phyloP scores from a whole-genome alignment of 23 red algal genomes.

The Cyanidioschyzon merolae region DNA sequence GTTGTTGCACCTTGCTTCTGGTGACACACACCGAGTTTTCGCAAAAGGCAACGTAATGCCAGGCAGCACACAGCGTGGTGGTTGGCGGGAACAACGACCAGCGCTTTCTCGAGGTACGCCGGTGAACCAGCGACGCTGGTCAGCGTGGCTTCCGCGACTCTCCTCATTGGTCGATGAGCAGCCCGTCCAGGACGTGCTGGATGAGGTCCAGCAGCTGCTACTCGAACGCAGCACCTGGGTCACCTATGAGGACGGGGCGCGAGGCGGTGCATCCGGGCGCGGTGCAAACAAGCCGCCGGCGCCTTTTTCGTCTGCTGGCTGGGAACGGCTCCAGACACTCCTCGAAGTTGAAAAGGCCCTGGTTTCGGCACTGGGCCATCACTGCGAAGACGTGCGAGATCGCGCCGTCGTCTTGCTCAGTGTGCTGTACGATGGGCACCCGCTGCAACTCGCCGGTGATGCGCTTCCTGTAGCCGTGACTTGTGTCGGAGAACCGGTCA shows the following conservation, averaged over 20 bases:
- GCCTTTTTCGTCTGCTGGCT: neutral
- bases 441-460: slow-evolving; percentile 55
- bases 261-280: neutral
- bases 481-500: slow-evolving; percentile 47
- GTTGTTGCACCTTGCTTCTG: too few species aligned
- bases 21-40: too few species aligned
- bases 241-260: neutral
- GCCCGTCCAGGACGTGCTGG: slow-evolving; percentile 1
- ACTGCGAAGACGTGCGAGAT: slow-evolving; percentile 45
- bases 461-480: slow-evolving; percentile 58
- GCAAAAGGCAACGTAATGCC: too few species aligned
- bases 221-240: neutral
- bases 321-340: neutral
- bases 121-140: neutral
- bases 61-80: too few species aligned
- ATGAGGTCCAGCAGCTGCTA: slow-evolving; percentile 1
- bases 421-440: slow-evolving; percentile 91
- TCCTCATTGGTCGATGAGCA: neutral
- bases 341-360: slow-evolving; percentile 8
- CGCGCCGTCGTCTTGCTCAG: slow-evolving; percentile 79
- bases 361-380: slow-evolving; percentile 46
- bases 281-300: neutral
- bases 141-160: neutral
- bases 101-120: neutral
- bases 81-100: too few species aligned